Evolutionary conservation across 2,329 filamentous ascomycete genomes (phyloP).

Genomic region (Lachnellula cervina): DNA sequence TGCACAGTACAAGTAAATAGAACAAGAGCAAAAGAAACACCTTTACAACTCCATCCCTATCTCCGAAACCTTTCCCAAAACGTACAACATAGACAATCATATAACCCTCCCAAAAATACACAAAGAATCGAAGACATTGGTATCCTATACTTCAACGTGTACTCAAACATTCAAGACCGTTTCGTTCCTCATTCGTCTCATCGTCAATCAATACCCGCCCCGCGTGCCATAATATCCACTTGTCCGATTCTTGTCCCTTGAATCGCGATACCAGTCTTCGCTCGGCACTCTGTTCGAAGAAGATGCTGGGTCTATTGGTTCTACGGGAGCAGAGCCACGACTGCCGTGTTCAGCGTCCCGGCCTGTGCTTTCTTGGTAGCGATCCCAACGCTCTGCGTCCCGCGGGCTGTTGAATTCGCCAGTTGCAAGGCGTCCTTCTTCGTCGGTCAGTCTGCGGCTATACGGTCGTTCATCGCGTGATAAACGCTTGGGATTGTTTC

Average conservation of each 20-base stretch:
- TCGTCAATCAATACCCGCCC: conserved; percentile 4
- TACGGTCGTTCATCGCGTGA: conserved; percentile 20
- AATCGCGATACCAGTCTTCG: conserved; percentile 12
- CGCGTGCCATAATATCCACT: conserved; percentile 11
- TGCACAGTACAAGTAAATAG: too few relatives aligned
- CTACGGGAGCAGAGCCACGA: not conserved
- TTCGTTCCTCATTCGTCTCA: not conserved
- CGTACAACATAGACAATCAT: not conserved
- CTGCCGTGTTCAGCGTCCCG: not conserved
- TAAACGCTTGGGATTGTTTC: conserved; percentile 4
- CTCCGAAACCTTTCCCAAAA: not conserved
- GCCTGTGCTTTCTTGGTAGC: conserved; percentile 18
- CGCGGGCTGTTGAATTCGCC: conserved; percentile 27
- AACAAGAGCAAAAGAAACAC: too few relatives aligned
- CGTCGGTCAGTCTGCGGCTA: conserved; percentile 16
- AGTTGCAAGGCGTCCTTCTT: conserved; percentile 16
- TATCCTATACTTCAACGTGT: not conserved
- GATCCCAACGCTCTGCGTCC: conserved; percentile 29
- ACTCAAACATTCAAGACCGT: not conserved
- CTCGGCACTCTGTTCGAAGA: not conserved
- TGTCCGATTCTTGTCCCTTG: conserved; percentile 1
- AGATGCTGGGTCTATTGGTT: not conserved
- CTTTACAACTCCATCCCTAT: too few relatives aligned
- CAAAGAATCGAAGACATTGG: not conserved
- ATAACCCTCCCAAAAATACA: not conserved